A percentile compares a stretch with the other conserved stretches of the same genome.
phyloP scores from a whole-genome alignment of 2,329 filamentous ascomycete species.

The Ophiostoma novo-ulmi region DNA sequence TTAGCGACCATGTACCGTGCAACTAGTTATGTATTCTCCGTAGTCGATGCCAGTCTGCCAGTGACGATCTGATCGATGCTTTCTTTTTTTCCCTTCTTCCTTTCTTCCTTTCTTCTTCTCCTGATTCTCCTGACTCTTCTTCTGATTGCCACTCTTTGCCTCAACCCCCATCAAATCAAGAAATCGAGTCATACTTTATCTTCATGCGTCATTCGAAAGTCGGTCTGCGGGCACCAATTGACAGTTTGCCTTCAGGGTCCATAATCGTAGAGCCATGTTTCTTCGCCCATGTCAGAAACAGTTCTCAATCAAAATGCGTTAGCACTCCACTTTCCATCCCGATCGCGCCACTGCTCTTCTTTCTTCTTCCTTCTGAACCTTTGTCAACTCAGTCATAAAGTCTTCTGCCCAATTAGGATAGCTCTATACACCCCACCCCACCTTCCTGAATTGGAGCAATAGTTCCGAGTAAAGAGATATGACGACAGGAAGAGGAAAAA shows the following conservation, averaged over 20 bases:
- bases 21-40: neutral
- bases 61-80: neutral
- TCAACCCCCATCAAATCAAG: neutral
- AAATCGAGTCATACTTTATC: neutral
- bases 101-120: neutral
- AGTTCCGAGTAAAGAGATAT: constrained; percentile 14
- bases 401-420: neutral
- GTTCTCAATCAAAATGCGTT: neutral
- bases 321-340: neutral
- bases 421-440: neutral
- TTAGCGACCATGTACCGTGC: neutral
- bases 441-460: constrained; percentile 14
- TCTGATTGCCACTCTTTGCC: neutral
- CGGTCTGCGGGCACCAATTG: neutral
- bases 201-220: constrained; percentile 1
- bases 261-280: neutral
- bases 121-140: constrained; percentile 1
- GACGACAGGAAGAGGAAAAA: constrained; percentile 7
- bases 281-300: neutral
- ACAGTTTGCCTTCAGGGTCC: neutral
- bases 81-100: neutral
- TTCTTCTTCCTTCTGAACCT: neutral
- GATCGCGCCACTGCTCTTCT: constrained; percentile 7
- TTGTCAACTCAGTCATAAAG: neutral
- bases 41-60: neutral